Conservation (phyloP, 192 early-diverging fungal species). For the Geranomyces variabilis region DNA sequence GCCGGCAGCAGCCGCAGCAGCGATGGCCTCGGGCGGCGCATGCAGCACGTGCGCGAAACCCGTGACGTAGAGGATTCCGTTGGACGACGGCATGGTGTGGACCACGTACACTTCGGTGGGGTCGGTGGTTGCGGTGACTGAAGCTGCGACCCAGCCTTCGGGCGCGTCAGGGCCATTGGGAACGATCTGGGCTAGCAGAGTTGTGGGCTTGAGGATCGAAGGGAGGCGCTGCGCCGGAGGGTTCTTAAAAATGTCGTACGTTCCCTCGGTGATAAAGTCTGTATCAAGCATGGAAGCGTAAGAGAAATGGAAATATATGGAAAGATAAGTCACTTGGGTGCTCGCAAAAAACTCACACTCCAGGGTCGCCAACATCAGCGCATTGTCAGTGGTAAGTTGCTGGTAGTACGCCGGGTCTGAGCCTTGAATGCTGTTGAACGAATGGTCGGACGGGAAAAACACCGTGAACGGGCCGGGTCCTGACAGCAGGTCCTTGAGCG, state of each 20-base stretch:
- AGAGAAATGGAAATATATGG: not conserved
- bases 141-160: not conserved
- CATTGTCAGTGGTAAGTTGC: not conserved
- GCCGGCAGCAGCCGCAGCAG: not conserved
- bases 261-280: slow-evolving; percentile 3
- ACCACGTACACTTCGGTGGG: not conserved
- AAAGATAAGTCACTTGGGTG: not conserved
- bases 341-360: slow-evolving; percentile 4
- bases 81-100: slow-evolving; percentile 20
- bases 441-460: slow-evolving; percentile 18
- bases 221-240: not conserved
- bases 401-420: not conserved
- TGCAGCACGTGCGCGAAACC: not conserved
- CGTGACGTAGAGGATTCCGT: slow-evolving; percentile 22
- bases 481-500: not conserved
- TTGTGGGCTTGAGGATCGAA: not conserved
- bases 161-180: slow-evolving; percentile 2
- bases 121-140: not conserved
- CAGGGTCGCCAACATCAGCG: slow-evolving; percentile 12
- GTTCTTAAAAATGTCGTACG: slow-evolving; percentile 14
- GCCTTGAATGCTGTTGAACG: not conserved
- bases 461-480: slow-evolving; percentile 2
- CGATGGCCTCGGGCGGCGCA: not conserved
- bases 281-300: not conserved
- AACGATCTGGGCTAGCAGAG: slow-evolving; percentile 2